Evolutionary conservation across 2,329 filamentous ascomycete genomes (phyloP).

Genomic region (Phyllosticta paracitricarpa): DNA sequence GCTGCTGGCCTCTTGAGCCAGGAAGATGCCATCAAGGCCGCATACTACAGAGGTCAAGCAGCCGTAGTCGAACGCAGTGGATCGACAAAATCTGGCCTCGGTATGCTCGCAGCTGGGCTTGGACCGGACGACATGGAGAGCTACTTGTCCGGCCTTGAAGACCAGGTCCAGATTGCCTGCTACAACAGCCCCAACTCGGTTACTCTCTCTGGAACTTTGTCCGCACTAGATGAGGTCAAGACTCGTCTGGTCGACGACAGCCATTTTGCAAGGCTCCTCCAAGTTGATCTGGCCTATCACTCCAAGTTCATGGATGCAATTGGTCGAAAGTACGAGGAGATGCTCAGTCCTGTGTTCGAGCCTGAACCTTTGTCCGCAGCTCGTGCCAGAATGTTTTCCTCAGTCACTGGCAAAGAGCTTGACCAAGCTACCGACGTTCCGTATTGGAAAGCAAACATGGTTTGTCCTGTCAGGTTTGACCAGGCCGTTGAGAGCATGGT

Average conservation of each 20-base stretch:
- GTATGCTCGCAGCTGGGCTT: slow-evolving; percentile 19
- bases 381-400: slow-evolving; percentile 5
- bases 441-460: slow-evolving; percentile 11
- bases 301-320: slow-evolving; percentile 12
- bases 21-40: slow-evolving; percentile 11
- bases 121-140: slow-evolving; percentile 6
- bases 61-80: not conserved
- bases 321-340: slow-evolving; percentile 10
- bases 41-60: slow-evolving; percentile 11
- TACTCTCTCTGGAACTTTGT: slow-evolving; percentile 3
- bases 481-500: slow-evolving; percentile 10
- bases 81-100: not conserved
- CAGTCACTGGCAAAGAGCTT: not conserved
- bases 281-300: slow-evolving; percentile 15
- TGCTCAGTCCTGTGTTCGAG: slow-evolving; percentile 1
- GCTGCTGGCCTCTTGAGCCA: slow-evolving; percentile 11
- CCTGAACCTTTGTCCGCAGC: not conserved
- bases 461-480: slow-evolving; percentile 11
- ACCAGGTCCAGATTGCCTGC: slow-evolving; percentile 12
- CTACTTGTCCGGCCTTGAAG: slow-evolving; percentile 8
- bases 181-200: slow-evolving; percentile 11
- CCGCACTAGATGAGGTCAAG: not conserved
- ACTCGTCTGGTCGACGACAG: slow-evolving; percentile 1
- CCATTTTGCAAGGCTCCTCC: slow-evolving; percentile 14
- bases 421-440: not conserved